phyloP scores from a whole-genome alignment of 345 rosid genomes.

The Rhizophora mangle region DNA sequence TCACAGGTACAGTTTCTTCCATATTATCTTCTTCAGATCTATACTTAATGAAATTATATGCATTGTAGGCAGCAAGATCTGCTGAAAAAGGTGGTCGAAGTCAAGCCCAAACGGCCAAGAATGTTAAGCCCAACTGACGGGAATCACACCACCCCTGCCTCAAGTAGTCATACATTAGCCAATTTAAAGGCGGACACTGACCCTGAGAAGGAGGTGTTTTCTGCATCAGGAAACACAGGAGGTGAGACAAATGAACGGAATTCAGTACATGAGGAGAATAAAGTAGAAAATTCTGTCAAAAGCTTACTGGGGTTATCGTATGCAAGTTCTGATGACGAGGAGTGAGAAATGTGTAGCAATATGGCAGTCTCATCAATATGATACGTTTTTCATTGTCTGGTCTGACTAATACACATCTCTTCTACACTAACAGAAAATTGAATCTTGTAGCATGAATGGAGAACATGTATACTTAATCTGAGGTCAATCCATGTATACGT shows the following conservation, averaged over 20 bases:
- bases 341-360: conserved; percentile 11
- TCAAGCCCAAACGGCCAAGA: conserved; percentile 68
- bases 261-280: neutral
- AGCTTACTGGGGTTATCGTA: conserved; percentile 78
- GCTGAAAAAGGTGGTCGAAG: conserved; percentile 81
- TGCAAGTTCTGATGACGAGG: conserved; percentile 83
- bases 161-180: conserved; percentile 29
- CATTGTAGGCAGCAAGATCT: conserved; percentile 77
- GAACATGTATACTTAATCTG: no score
- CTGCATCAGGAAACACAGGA: conserved; percentile 25
- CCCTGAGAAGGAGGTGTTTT: conserved; percentile 25
- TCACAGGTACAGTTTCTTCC: neutral
- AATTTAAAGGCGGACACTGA: conserved; percentile 23
- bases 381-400: neutral
- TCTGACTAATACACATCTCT: neutral
- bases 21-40: neutral
- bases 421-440: neutral
- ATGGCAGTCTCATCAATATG: neutral
- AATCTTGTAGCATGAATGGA: no score
- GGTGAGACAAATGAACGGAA: conserved; percentile 23
- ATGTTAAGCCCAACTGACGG: conserved; percentile 32
- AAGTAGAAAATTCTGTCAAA: conserved; percentile 38
- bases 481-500: conserved; percentile 35
- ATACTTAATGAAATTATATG: neutral
- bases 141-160: conserved; percentile 24